phyloP scores from a whole-genome alignment of 1,284 basidiomycete species.

The Porogramme epimiltina region DNA sequence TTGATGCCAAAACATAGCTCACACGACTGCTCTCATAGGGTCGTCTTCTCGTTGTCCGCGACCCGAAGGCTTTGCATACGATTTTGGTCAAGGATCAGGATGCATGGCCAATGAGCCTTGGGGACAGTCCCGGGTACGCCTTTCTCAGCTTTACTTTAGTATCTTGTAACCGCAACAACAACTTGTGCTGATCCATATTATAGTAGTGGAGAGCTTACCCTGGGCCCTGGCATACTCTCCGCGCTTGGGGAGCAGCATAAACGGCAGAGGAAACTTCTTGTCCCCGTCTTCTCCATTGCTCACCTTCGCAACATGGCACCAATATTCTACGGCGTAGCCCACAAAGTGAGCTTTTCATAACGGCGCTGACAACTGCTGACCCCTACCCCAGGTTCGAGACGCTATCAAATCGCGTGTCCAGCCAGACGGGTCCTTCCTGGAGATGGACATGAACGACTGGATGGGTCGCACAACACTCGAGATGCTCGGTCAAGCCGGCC shows the following conservation, averaged over 20 bases:
- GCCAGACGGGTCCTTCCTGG: constrained; percentile 16
- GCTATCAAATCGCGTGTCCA: constrained; percentile 23
- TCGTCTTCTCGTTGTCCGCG: not conserved
- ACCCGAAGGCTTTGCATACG: constrained; percentile 6
- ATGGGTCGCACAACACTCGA: constrained; percentile 41
- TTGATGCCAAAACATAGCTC: constrained; percentile 1
- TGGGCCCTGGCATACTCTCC: constrained; percentile 23
- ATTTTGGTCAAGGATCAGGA: constrained; percentile 11
- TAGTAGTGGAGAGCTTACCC: constrained; percentile 9
- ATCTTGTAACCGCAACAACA: not conserved
- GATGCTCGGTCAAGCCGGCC: constrained; percentile 39
- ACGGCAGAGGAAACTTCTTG: constrained; percentile 18
- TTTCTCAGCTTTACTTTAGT: not conserved
- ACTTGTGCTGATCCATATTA: not conserved
- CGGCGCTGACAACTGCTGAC: not conserved
- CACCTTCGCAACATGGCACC: constrained; percentile 18
- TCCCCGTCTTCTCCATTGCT: constrained; percentile 17
- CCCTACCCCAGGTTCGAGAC: constrained; percentile 23
- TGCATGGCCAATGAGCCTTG: not conserved
- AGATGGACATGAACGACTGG: constrained; percentile 38
- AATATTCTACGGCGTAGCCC: constrained; percentile 14
- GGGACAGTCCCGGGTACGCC: not conserved
- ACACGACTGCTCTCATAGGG: not conserved
- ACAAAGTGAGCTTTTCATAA: constrained; percentile 7
- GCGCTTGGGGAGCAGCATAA: constrained; percentile 13